A percentile compares a stretch with the other conserved stretches of the same genome.
phyloP scores from a whole-genome alignment of 345 rosid species.

The Aethionema arabicum region DNA sequence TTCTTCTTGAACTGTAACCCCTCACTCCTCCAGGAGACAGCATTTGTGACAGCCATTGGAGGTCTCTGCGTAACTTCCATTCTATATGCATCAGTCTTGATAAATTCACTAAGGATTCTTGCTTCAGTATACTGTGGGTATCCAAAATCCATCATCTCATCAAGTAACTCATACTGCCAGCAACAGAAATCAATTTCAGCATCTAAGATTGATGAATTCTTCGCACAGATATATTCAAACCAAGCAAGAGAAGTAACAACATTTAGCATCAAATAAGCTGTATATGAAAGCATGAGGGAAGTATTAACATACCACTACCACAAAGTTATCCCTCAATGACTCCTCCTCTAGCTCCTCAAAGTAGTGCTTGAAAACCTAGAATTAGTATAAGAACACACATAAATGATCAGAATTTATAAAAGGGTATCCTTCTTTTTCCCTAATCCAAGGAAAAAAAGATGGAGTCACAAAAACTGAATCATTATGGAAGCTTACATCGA shows the following conservation, averaged over 20 bases:
- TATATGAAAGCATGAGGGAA: slow-evolving; percentile 13
- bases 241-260: slow-evolving; percentile 9
- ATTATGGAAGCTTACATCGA: slow-evolving; percentile 63
- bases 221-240: neutral
- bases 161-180: slow-evolving; percentile 81
- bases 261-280: neutral
- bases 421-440: neutral
- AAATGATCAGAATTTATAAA: neutral
- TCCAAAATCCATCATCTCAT: slow-evolving; percentile 90
- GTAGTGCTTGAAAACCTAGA: slow-evolving; percentile 88
- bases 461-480: neutral
- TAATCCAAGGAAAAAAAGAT: neutral
- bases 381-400: slow-evolving; percentile 10
- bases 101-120: slow-evolving; percentile 73
- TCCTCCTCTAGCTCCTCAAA: slow-evolving; percentile 97
- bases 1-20: slow-evolving; percentile 71
- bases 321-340: slow-evolving; percentile 95
- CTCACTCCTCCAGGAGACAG: slow-evolving; percentile 90
- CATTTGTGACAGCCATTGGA: slow-evolving; percentile 89
- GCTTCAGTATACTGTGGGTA: slow-evolving; percentile 84
- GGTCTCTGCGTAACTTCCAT: slow-evolving; percentile 83
- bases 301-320: slow-evolving; percentile 75
- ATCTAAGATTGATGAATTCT: neutral
- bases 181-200: slow-evolving; percentile 24
- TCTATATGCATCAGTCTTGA: slow-evolving; percentile 83